Percentiles rank a stretch among this genome's conserved stretches.
Evolutionary conservation across 306 rosid genomes (phyloP).

Genomic region (Begonia peltatifolia): DNA sequence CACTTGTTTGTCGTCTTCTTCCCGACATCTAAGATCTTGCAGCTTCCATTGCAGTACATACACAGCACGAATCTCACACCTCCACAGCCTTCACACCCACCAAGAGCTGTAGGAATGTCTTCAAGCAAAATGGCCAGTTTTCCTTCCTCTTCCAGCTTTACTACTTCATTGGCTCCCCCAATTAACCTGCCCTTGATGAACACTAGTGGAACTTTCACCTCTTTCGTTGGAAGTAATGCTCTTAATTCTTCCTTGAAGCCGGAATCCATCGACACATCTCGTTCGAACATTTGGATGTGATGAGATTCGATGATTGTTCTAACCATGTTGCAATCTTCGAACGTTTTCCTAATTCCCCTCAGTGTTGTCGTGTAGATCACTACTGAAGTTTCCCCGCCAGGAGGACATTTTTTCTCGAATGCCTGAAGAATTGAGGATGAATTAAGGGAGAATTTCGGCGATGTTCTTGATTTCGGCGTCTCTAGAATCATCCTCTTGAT

Average conservation of each 20-base stretch:
- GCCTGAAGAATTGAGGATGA: constrained; percentile 23
- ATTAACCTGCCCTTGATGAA: constrained; percentile 70
- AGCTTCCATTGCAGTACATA: constrained; percentile 59
- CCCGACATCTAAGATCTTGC: constrained; percentile 56
- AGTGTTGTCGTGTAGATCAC: constrained; percentile 76
- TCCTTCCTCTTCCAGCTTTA: constrained; percentile 80
- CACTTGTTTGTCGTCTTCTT: constrained; percentile 48
- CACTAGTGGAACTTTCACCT: constrained; percentile 59
- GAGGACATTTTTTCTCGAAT: constrained; percentile 51
- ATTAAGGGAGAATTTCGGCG: constrained; percentile 10
- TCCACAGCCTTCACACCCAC: constrained; percentile 64
- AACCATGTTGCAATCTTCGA: constrained; percentile 74
- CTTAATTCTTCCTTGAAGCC: constrained; percentile 79
- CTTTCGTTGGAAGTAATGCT: constrained; percentile 41
- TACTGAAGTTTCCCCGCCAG: constrained; percentile 49
- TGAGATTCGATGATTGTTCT: constrained; percentile 50
- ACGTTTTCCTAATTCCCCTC: constrained; percentile 84
- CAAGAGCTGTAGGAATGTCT: constrained; percentile 39
- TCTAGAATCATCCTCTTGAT: constrained; percentile 69
- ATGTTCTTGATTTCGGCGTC: constrained; percentile 26
- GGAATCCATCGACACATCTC: constrained; percentile 88
- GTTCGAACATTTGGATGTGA: constrained; percentile 39
- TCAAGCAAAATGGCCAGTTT: constrained; percentile 43
- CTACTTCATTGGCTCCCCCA: constrained; percentile 63
- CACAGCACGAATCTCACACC: constrained; percentile 79